Evolutionary conservation across 2,329 filamentous ascomycete genomes (phyloP), one percentile per base, ranked within the genome.

Genomic region (Colletotrichum neosansevieriae): DNA sequence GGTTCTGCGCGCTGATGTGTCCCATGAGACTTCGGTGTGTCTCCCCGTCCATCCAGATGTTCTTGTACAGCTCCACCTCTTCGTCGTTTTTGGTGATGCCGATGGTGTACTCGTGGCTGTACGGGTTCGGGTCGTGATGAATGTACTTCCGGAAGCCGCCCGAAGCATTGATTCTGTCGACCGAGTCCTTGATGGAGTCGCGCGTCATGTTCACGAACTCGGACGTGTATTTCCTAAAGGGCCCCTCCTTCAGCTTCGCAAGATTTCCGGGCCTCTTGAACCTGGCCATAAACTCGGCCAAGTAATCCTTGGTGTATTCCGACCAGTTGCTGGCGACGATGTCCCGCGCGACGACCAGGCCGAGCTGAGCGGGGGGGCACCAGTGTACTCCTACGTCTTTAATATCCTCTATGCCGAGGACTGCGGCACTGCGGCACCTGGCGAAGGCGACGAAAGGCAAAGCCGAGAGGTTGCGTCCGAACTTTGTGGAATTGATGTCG

Each of bases 101-200:
- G 29, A 61, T 40, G 2, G 11, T 13, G 57, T 53, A 70, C 50
- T 61, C 61, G 40, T 69, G 53, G 1, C 42, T 34, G 58, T 71
- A 71, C 11, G 61, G 62, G 66, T 70, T 71, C 12, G 61, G 54
- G 50, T 71, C 57, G 53, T 56, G 58, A 34, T 53, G 17, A 44
- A 71, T 32, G 53, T 62, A 70, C 9, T 58, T 61, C 7, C 62
- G 69, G 40, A 54, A 58, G 17, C 21, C 38, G 17, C 17, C 47
- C 32, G 34, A 12, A n/a, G 32, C 36, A 34, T 53, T 61, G 29
- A 62, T 54, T 36, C 29, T n/a, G 15, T 47, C 29, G 24, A 53
- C 50, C 13, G 40, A 19, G 4, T 45, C 61, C 17, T 47, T 24
- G 32, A 21, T n/a, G 15, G 9, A 29, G 10, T 10, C 42, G 32